Conservation (phyloP, 495 filamentous ascomycete genomes). For the Penicillium dipodomyicola region DNA sequence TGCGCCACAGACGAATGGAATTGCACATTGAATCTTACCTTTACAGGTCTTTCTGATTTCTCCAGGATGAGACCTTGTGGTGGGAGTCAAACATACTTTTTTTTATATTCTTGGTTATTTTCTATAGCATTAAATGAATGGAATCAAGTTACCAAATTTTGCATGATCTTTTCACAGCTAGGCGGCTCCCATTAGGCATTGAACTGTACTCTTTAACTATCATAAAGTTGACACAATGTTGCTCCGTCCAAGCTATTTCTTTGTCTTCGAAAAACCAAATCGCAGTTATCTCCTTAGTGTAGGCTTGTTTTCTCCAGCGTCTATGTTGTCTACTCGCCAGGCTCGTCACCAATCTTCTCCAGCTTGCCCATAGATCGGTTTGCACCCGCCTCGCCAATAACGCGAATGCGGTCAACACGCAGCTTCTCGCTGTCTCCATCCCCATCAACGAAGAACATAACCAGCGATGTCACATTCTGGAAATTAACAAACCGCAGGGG, state of each 20-base stretch:
- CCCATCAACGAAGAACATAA: constrained; percentile 85
- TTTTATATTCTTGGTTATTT: neutral
- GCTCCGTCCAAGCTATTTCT: neutral
- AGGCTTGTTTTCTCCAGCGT: constrained; percentile 7
- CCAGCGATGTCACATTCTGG: constrained; percentile 82
- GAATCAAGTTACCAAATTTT: neutral
- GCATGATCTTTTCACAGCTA: no score
- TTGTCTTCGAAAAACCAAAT: neutral
- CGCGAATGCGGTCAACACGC: constrained; percentile 76
- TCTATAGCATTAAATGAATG: neutral
- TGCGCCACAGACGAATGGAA: constrained; percentile 59
- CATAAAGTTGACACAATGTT: neutral
- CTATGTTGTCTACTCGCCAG: constrained; percentile 51
- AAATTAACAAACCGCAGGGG: constrained; percentile 93
- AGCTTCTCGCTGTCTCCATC: constrained; percentile 85
- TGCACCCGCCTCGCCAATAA: constrained; percentile 91
- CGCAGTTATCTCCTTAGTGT: constrained; percentile 1
- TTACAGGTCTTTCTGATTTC: constrained; percentile 48
- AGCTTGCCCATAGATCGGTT: constrained; percentile 91
- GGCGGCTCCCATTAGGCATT: neutral
- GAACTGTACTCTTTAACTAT: neutral
- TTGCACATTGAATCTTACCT: constrained; percentile 58
- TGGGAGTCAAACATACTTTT: constrained; percentile 47
- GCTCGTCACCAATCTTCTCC: constrained; percentile 87
- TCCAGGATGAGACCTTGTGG: constrained; percentile 50